Evolutionary conservation across 1,139 yeast species (phyloP).

Genomic region (Martiniozyma asiatica): DNA sequence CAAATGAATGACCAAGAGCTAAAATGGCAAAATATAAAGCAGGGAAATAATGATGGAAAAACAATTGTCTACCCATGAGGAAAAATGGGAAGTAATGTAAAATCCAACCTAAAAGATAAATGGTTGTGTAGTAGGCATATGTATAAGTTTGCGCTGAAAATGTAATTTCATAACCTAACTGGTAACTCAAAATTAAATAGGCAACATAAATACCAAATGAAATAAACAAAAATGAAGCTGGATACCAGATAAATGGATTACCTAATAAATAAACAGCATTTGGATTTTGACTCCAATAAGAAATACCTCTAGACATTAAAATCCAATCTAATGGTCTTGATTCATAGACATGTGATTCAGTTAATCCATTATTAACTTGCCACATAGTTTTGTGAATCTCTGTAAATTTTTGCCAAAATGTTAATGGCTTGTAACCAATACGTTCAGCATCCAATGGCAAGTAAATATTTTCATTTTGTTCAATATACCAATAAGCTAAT

Average conservation of each 20-base stretch:
- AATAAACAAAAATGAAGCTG: constrained; percentile 47
- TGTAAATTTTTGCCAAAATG: constrained; percentile 57
- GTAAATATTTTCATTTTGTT: constrained; percentile 49
- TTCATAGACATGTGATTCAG: constrained; percentile 79
- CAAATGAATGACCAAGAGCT: constrained; percentile 74
- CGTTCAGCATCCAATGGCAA: constrained; percentile 35
- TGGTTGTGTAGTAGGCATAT: constrained; percentile 60
- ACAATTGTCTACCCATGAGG: constrained; percentile 88
- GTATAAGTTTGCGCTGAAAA: constrained; percentile 43
- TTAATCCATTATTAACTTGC: constrained; percentile 75
- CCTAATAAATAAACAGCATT: constrained; percentile 81
- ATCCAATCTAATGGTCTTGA: constrained; percentile 90
- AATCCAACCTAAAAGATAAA: constrained; percentile 70
- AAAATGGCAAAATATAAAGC: constrained; percentile 81
- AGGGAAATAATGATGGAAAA: constrained; percentile 87
- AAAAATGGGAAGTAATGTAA: constrained; percentile 80
- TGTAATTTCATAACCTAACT: constrained; percentile 41
- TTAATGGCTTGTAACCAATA: constrained; percentile 49
- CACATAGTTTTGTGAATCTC: constrained; percentile 88
- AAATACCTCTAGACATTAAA: constrained; percentile 76
- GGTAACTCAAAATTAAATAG: constrained; percentile 64
- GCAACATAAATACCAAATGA: constrained; percentile 42
- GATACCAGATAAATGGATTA: constrained; percentile 87
- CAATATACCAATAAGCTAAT: constrained; percentile 80
- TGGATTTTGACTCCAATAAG: constrained; percentile 67